Base-by-base conservation (phyloP, 768 basidiomycete species). In the Glaciozyma antarctica region DNA sequence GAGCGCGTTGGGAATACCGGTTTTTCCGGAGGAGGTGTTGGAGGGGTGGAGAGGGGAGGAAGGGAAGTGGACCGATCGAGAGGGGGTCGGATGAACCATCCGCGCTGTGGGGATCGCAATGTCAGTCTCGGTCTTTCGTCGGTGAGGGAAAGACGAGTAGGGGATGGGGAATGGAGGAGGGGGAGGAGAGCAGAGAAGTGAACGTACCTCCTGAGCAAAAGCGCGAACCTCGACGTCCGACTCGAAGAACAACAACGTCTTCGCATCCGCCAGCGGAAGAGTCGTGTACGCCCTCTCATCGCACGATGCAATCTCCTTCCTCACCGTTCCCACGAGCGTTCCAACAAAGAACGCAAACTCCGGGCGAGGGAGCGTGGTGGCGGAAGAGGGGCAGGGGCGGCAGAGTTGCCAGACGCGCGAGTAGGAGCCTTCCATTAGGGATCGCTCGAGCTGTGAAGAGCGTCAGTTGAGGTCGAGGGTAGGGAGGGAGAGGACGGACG, bases 341-440 rank as follows among this genome's bases (percentile, higher is more conserved):
- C 93, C 88, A 15, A 95, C 84, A 72, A 97, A 90, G 79, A 88
- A 88, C 71, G 87, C 89, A 80, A 95, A 95, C 75, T 98, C 94
- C 68, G 91, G 19, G 16, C 63, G 58, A 3, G 69, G 69, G 48
- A 71, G 66, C 0, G 43, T 0, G 21, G 63, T 34, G 22, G 62
- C 32, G 22, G 43, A 26, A 1, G 45, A 34, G 49, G 47, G 12
- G 26, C 49, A 19, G 19, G 57, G 38, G 32, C 54, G 60, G 70
- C 92, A 84, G 45, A 93, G 93, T 73, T 88, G 85, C 89, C 93
- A 99, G 16, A 97, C 94, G 76, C 94, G 94, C 78, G 89, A 90
- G 77, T 98, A 99, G 73, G 88, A 88, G 47, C 94, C 94, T 76
- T 98, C 94, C 94, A 99, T 99, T 53, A 98, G 82, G 89, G 93